Conservation (phyloP, 2,329 filamentous ascomycete genomes). For the Stenocarpella maydis region DNA sequence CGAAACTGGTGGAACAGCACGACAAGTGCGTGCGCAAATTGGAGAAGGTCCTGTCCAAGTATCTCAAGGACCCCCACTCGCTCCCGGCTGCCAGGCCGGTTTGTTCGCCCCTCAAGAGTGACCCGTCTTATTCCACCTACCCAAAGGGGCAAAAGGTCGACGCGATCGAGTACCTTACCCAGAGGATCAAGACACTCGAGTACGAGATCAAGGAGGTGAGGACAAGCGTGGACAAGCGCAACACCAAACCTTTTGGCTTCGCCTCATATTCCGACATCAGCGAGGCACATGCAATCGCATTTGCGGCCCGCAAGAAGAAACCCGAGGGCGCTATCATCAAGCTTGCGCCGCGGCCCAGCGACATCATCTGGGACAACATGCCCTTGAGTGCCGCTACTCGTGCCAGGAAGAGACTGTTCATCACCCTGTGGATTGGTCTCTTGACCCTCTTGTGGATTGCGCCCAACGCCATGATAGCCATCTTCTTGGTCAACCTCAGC, state of each 20-base stretch:
- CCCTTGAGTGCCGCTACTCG: slow-evolving; percentile 73
- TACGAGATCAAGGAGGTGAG: slow-evolving; percentile 85
- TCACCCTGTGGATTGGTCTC: slow-evolving; percentile 82
- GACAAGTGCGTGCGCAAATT: slow-evolving; percentile 81
- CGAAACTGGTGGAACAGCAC: slow-evolving; percentile 84
- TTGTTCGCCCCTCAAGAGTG: slow-evolving; percentile 82
- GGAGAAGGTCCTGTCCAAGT: slow-evolving; percentile 85
- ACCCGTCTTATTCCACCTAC: slow-evolving; percentile 71
- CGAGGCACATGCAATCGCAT: slow-evolving; percentile 89
- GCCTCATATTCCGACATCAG: slow-evolving; percentile 90
- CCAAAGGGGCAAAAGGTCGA: slow-evolving; percentile 81
- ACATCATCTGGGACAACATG: slow-evolving; percentile 97
- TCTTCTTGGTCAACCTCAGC: slow-evolving; percentile 86
- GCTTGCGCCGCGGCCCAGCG: slow-evolving; percentile 85
- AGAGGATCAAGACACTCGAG: slow-evolving; percentile 84
- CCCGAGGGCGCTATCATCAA: slow-evolving; percentile 79
- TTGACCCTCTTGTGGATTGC: slow-evolving; percentile 88
- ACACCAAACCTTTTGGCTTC: slow-evolving; percentile 91
- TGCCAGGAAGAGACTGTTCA: slow-evolving; percentile 77
- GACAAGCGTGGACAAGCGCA: slow-evolving; percentile 82
- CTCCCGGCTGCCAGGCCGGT: slow-evolving; percentile 79
- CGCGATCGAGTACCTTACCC: slow-evolving; percentile 91
- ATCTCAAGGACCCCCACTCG: slow-evolving; percentile 85
- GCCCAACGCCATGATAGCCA: slow-evolving; percentile 92
- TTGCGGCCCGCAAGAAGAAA: slow-evolving; percentile 80